Evolutionary conservation across 345 rosid species (phyloP).

Genomic region (Corchorus capsularis): DNA sequence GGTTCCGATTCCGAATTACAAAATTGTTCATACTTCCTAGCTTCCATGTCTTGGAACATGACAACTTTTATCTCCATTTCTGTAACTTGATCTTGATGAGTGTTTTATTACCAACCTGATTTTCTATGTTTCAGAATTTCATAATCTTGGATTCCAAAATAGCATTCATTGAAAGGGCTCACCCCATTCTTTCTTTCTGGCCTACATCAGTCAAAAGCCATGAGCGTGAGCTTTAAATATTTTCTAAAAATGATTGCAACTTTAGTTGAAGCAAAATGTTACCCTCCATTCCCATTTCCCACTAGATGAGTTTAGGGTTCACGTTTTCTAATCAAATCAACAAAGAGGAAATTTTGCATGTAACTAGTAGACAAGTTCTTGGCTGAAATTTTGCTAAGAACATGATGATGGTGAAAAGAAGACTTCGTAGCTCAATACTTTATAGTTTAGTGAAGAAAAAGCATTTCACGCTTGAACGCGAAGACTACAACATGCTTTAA

Average conservation of each 20-base stretch:
- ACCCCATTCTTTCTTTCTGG: not conserved
- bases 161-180: not conserved
- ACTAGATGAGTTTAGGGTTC: not conserved
- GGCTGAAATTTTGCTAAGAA: not conserved
- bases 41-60: not conserved
- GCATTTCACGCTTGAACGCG: not conserved
- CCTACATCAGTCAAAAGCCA: slow-evolving; percentile 10
- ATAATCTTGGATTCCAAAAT: not conserved
- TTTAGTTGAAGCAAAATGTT: not conserved
- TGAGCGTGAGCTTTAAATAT: slow-evolving; percentile 7
- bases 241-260: slow-evolving; percentile 4
- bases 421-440: not conserved
- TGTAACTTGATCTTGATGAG: no score
- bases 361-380: not conserved
- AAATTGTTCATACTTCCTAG: not conserved
- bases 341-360: not conserved
- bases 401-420: not conserved
- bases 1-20: not conserved
- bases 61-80: not conserved
- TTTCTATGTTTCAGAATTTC: not conserved
- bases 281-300: not conserved
- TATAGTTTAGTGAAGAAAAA: not conserved
- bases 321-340: no score
- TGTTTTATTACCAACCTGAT: no score
- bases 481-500: not conserved